A percentile compares a stretch with the other conserved stretches of the same genome.
Evolutionary conservation across 2,329 filamentous ascomycete genomes (phyloP).

Genomic region (Esteya vermicola): DNA sequence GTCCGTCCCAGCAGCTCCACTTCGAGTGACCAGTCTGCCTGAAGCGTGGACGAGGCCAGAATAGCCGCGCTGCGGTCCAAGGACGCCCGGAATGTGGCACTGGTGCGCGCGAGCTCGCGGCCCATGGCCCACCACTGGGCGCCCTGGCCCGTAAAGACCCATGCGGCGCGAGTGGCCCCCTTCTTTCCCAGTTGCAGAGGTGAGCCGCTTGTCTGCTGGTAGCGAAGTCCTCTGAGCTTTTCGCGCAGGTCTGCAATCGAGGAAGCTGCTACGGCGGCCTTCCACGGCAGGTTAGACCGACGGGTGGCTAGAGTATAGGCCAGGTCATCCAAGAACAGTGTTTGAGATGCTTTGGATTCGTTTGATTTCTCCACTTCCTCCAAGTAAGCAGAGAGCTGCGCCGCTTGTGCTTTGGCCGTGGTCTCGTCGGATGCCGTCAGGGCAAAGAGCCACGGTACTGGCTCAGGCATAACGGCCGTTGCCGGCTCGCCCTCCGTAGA

Average conservation of each 20-base stretch:
- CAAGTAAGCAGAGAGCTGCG: constrained; percentile 5
- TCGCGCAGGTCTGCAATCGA: background rate
- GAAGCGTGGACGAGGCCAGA: constrained; percentile 16
- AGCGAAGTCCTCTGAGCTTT: constrained; percentile 1
- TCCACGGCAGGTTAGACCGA: constrained; percentile 7
- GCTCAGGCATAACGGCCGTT: too few species aligned
- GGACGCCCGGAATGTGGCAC: constrained; percentile 7
- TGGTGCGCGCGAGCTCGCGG: constrained; percentile 14
- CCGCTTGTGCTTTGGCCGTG: constrained; percentile 2
- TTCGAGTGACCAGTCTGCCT: constrained; percentile 20
- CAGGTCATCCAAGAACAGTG: constrained; percentile 5
- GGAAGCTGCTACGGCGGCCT: constrained; percentile 4
- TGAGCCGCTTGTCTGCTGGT: constrained; percentile 3
- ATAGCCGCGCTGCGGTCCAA: constrained; percentile 12
- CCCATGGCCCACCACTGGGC: constrained; percentile 17
- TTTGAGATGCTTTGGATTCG: too few species aligned
- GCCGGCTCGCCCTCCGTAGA: too few species aligned
- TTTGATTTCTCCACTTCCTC: background rate
- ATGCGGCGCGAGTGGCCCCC: constrained; percentile 2
- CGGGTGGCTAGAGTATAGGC: constrained; percentile 18
- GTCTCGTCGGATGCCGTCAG: constrained; percentile 9
- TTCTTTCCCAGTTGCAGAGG: background rate
- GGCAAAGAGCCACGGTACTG: too few species aligned
- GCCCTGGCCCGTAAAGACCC: constrained; percentile 17
- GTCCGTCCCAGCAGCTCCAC: constrained; percentile 22